These are phyloP conservation scores for Alternaria triticimaculans DNA, from an alignment of 2,329 filamentous ascomycete genomes.

Conservation along the genomic window DNA sequence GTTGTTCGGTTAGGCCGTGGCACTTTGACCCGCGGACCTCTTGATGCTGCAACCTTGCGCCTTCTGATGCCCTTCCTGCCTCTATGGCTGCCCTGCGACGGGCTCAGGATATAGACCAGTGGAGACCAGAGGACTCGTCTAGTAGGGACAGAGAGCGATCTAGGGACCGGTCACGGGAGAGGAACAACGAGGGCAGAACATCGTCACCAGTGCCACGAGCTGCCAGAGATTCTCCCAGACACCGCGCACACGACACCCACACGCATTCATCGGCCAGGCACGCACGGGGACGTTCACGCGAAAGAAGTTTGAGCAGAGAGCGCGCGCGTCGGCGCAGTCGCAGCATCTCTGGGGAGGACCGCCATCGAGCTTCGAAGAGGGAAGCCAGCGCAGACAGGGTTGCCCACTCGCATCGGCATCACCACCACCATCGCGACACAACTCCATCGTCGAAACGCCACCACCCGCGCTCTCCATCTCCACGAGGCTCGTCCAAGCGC, in stretches of 20 bases:
- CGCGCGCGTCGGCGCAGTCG: slow-evolving; percentile 43
- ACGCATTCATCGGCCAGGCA: slow-evolving; percentile 33
- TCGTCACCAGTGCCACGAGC: slow-evolving; percentile 47
- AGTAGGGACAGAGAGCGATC: slow-evolving; percentile 39
- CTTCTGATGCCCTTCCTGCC: slow-evolving; percentile 49
- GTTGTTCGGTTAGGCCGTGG: slow-evolving; percentile 47
- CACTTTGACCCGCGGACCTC: slow-evolving; percentile 45
- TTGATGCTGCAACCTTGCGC: slow-evolving; percentile 43
- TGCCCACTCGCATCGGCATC: slow-evolving; percentile 43
- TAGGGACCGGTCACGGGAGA: slow-evolving; percentile 35
- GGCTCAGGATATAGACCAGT: slow-evolving; percentile 53
- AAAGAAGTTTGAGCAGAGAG: slow-evolving; percentile 43
- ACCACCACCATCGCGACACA: slow-evolving; percentile 43
- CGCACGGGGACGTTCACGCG: slow-evolving; percentile 38
- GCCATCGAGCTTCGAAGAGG: slow-evolving; percentile 46
- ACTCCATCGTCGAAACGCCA: slow-evolving; percentile 49
- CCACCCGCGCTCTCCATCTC: slow-evolving; percentile 47
- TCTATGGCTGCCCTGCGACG: slow-evolving; percentile 54
- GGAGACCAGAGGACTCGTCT: slow-evolving; percentile 51
- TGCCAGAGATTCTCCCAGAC: slow-evolving; percentile 43
- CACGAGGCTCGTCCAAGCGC: slow-evolving; percentile 41
- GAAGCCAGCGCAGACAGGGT: slow-evolving; percentile 46
- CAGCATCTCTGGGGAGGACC: slow-evolving; percentile 40
- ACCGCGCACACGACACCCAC: slow-evolving; percentile 38
- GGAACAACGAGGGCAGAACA: slow-evolving; percentile 38